Percentiles rank a stretch among this genome's conserved stretches.
Conservation (phyloP, 1,284 basidiomycete species). For the Inonotus obliquus region DNA sequence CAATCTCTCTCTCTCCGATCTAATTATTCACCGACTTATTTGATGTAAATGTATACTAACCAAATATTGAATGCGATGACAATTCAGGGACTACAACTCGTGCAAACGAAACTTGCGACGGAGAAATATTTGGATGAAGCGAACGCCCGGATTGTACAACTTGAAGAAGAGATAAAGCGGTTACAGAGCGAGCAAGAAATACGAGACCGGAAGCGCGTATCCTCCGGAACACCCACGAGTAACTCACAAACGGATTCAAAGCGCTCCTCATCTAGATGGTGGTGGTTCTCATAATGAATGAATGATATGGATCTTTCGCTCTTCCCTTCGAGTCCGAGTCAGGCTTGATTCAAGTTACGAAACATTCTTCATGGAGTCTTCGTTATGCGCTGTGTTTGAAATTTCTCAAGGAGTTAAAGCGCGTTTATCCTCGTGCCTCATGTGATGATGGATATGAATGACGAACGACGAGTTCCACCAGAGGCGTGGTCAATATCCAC, state of each 20-base stretch:
- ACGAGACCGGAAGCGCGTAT: slow-evolving; percentile 10
- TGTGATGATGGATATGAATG: not conserved
- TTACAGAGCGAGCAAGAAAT: slow-evolving; percentile 26
- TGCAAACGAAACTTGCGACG: slow-evolving; percentile 57
- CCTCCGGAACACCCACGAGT: not conserved
- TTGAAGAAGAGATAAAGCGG: slow-evolving; percentile 57
- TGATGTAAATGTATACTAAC: not conserved
- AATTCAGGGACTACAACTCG: slow-evolving; percentile 57
- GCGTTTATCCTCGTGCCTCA: not conserved
- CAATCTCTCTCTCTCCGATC: slow-evolving; percentile 1
- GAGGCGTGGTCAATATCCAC: not conserved
- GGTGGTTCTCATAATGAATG: slow-evolving; percentile 9
- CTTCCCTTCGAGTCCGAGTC: not conserved
- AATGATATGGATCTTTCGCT: not conserved
- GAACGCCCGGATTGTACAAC: slow-evolving; percentile 39
- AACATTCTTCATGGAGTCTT: no score
- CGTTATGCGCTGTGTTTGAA: no score
- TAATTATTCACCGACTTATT: not conserved
- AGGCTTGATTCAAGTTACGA: not conserved
- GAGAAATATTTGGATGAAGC: slow-evolving; percentile 68
- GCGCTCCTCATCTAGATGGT: slow-evolving; percentile 8
- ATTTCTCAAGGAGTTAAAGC: not conserved
- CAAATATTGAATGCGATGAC: not conserved
- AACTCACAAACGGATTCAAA: not conserved
- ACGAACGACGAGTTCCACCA: not conserved